Evolutionary conservation across 495 filamentous ascomycete genomes (phyloP).

Genomic region (Penicillium chermesinum): DNA sequence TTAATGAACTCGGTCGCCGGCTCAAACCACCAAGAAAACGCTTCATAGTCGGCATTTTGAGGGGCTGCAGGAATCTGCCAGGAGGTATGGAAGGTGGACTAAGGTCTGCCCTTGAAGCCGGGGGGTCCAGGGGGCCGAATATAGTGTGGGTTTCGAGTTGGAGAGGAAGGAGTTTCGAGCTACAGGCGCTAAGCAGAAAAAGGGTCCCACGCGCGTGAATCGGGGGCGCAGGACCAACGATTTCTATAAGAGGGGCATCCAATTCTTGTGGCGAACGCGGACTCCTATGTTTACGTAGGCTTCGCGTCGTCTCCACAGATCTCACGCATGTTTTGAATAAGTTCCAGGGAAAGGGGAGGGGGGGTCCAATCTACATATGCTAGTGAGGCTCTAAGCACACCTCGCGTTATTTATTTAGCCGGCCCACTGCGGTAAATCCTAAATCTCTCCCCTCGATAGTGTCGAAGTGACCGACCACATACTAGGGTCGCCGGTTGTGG

Average conservation of each 20-base stretch:
- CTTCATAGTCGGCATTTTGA: constrained; percentile 12
- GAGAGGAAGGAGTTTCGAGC: not conserved
- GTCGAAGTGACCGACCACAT: not conserved
- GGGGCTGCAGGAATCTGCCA: not conserved
- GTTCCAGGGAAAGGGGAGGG: not conserved
- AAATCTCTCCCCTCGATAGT: not conserved
- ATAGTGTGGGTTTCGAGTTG: not conserved
- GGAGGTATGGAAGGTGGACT: not conserved
- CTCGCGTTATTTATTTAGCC: not conserved
- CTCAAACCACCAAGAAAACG: constrained; percentile 13
- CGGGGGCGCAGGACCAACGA: not conserved
- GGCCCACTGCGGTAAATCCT: not conserved
- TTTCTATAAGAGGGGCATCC: not conserved
- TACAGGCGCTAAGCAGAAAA: not conserved
- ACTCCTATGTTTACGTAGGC: not conserved
- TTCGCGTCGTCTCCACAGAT: constrained; percentile 1
- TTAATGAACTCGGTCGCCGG: constrained; percentile 22
- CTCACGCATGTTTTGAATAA: not conserved
- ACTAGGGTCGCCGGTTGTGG: not conserved
- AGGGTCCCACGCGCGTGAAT: not conserved
- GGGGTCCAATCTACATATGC: no score
- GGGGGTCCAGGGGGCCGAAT: not conserved
- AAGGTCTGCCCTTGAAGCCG: not conserved
- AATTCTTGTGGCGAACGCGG: not conserved
- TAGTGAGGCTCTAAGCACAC: not conserved